Evolutionary conservation across 2,329 filamentous ascomycete species (phyloP).

Genomic region (Cytospora piceicola): DNA sequence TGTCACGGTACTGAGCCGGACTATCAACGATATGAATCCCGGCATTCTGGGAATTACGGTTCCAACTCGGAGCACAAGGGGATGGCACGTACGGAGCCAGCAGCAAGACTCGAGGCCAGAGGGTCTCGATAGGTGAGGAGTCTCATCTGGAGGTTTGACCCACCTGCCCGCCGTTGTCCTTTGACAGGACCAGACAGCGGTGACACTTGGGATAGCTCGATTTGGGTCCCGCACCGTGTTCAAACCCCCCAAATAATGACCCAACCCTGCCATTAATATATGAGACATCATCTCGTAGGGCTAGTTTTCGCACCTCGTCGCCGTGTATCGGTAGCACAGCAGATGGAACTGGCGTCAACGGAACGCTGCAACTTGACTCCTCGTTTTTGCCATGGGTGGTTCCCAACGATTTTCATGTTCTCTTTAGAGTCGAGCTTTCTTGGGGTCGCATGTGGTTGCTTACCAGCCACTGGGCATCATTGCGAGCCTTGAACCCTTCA

Average conservation of each 20-base stretch:
- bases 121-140: constrained; percentile 1
- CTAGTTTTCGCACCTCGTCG: constrained; percentile 15
- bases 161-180: background rate
- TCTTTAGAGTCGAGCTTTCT: constrained; percentile 3
- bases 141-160: constrained; percentile 15
- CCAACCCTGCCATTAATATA: constrained; percentile 14
- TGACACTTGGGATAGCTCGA: constrained; percentile 15
- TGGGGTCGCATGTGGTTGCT: constrained; percentile 7
- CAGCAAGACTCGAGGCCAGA: constrained; percentile 7
- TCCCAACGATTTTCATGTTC: constrained; percentile 8
- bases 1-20: background rate
- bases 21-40: background rate
- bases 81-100: background rate
- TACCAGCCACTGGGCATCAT: constrained; percentile 13
- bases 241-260: constrained; percentile 17
- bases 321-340: constrained; percentile 20
- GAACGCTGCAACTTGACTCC: constrained; percentile 4
- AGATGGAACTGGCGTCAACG: constrained; percentile 14
- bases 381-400: constrained; percentile 5
- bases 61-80: background rate
- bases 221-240: constrained; percentile 20
- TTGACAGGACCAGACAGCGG: constrained; percentile 6
- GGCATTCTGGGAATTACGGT: background rate
- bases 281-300: constrained; percentile 11
- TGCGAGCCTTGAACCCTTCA: constrained; percentile 1